Evolutionary conservation across 441 rosid genomes (phyloP).

Genomic region (Biscutella laevigata): DNA sequence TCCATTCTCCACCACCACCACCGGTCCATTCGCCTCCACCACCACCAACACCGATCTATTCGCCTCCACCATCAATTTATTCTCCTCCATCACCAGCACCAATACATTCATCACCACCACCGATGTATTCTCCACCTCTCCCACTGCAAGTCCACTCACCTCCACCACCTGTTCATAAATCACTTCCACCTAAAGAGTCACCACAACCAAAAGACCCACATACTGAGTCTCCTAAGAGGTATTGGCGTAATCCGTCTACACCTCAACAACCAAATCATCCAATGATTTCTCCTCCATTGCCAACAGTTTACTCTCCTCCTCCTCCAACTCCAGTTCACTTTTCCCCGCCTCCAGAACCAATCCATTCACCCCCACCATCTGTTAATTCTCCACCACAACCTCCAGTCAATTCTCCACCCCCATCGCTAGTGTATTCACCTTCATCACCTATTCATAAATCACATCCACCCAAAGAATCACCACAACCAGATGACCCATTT

Average conservation of each 20-base stretch:
- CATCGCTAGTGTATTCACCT: neutral
- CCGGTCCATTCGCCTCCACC: too few relatives aligned
- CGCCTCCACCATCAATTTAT: too few relatives aligned
- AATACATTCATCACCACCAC: too few relatives aligned
- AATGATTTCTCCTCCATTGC: neutral
- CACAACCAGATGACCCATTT: conserved; percentile 14
- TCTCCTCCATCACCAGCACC: too few relatives aligned
- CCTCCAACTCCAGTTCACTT: neutral
- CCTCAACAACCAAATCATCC: neutral
- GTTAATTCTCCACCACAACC: conserved; percentile 20
- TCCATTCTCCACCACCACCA: too few relatives aligned
- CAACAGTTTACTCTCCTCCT: neutral
- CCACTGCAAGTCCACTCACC: neutral
- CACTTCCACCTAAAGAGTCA: neutral
- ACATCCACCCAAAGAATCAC: conserved; percentile 26
- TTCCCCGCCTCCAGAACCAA: conserved; percentile 20
- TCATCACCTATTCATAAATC: too few relatives aligned
- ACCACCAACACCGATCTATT: too few relatives aligned
- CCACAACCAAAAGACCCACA: neutral
- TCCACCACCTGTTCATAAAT: neutral
- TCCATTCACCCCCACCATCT: conserved; percentile 6
- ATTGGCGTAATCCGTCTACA: neutral
- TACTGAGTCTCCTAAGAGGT: neutral
- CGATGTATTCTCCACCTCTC: too few relatives aligned
- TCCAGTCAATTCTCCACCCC: too few relatives aligned